These are phyloP conservation scores for Entrophospora sp. DNA, from an alignment of 192 early-diverging fungal species.

Conservation along the genomic window DNA sequence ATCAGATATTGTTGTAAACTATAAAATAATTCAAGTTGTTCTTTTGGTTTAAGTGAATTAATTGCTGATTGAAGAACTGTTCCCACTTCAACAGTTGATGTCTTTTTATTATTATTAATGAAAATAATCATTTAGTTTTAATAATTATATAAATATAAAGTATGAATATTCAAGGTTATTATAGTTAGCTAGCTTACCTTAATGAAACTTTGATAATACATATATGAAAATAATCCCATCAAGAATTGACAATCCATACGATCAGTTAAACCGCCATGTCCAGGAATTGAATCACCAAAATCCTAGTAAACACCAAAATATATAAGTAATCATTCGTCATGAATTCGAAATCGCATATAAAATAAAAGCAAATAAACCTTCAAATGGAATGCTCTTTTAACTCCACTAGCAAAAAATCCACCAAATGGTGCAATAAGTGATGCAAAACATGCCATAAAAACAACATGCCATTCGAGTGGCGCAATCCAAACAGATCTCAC, in stretches of 20 bases:
- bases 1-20: constrained; percentile 33
- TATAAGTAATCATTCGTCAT: not conserved
- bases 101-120: too few species aligned
- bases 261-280: constrained; percentile 95
- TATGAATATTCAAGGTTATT: not conserved
- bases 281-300: constrained; percentile 93
- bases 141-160: not conserved
- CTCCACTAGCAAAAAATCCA: constrained; percentile 94
- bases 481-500: constrained; percentile 59
- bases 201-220: constrained; percentile 85
- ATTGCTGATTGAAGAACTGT: constrained; percentile 24
- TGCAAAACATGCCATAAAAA: constrained; percentile 85
- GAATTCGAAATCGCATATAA: not conserved
- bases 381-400: constrained; percentile 95
- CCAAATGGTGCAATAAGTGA: constrained; percentile 95
- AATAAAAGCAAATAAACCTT: constrained; percentile 37
- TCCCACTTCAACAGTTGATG: constrained; percentile 23
- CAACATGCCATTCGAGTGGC: constrained; percentile 81
- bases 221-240: constrained; percentile 88
- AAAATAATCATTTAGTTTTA: not conserved
- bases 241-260: constrained; percentile 98
- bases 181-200: constrained; percentile 40
- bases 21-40: constrained; percentile 35
- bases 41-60: constrained; percentile 24
- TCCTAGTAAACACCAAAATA: constrained; percentile 54